Base-by-base conservation (phyloP, 192 early-diverging fungal species). In the Podila clonocystis region DNA sequence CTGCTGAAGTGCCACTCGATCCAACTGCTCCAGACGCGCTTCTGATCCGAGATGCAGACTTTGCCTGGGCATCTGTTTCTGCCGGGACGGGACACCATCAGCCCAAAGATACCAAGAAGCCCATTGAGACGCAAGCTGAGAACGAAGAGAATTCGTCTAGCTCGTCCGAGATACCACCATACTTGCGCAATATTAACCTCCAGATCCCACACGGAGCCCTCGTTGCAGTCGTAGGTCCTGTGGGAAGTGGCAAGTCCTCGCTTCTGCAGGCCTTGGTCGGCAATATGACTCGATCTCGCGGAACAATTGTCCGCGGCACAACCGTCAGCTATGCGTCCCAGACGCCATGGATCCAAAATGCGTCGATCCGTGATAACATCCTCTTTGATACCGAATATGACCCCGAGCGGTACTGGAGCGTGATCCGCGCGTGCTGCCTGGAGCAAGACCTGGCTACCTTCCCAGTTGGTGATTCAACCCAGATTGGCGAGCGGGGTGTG, bases 401-500 rank as follows among this genome's bases (percentile, higher is more conserved):
- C 48, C 65, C 75, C 31, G 50, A 77, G 28, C 78, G 83, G 12
- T 94, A 94, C 62, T 48, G 60, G 58, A 70, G 82, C 41, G 83
- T 85, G 1, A 29, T 94, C 22, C 33, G 73, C 20, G 75, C 86
- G 0, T 94, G 91, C 72, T 83, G 86, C 59, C 82, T 94, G 15
- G 67, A 73, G 5, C 72, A 72, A 31, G 93, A 94, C 50, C 70
- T 94, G 17, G 29, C 30, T 8, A 30, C 57, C 5, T 65, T 72
- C 38, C 63, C 70, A 5, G 31, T 26, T 13, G 15, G 70, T 9
- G 70, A 72, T 26, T 29, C 60, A 55, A 72, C 70, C 13, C 63
- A 72, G 29, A 64, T 72, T 76, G 95, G 94, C 31, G 95, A 96
- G 69, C 91, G 93, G 69, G 94, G 95, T 19, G 83, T 95, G 7